Evolutionary conservation across 257 asterid species (phyloP), one percentile per base, ranked within the genome.

Genomic region (Lavandula angustifolia): DNA sequence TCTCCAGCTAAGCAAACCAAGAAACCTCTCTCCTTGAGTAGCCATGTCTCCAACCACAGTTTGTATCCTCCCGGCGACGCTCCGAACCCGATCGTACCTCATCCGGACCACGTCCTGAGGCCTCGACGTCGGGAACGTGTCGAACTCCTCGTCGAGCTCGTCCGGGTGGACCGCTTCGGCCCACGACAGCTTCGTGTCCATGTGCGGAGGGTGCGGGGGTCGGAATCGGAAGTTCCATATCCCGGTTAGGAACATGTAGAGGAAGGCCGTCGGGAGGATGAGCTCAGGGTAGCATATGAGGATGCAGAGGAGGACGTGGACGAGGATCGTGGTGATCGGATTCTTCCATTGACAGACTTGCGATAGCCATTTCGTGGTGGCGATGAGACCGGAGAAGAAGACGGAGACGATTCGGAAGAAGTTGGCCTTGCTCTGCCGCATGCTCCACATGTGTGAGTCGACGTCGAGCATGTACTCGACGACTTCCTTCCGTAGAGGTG

Each of bases 391-490:
- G 0, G 96, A n/a, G n/a, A n/a, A 73, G 57, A 88, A 82, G 3
- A 88, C 75, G 5, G 92, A 78, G 40, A 82, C 85, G 14, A 82
- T 73, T 7, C 95, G 84, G 77, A 88, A 88, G 79, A 89, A 89
- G 52, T 89, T 89, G 4, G 96, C 96, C 69, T 89, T 89, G 82
- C 96, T 89, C 63, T 88, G 78, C 62, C 96, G 72, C 96, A 89
- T 84, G 87, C 96, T 89, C 96, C 96, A 89, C 91, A 89, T 86
- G 57, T 89, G 95, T 3, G 95, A 84, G 65, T 86, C 96, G 1
- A 79, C 90, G 32, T 89, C 96, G 43, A 89, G 74, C 96, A 89
- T 89, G 85, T 81, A 86, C 40, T 89, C 96, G 31, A 89, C 94
- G 0, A 89, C 95, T 72, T 89, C 96, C 70, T 80, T 89, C 27